Evolutionary conservation across 2,329 filamentous ascomycete species (phyloP).

Genomic region (Aspergillus amoenus): DNA sequence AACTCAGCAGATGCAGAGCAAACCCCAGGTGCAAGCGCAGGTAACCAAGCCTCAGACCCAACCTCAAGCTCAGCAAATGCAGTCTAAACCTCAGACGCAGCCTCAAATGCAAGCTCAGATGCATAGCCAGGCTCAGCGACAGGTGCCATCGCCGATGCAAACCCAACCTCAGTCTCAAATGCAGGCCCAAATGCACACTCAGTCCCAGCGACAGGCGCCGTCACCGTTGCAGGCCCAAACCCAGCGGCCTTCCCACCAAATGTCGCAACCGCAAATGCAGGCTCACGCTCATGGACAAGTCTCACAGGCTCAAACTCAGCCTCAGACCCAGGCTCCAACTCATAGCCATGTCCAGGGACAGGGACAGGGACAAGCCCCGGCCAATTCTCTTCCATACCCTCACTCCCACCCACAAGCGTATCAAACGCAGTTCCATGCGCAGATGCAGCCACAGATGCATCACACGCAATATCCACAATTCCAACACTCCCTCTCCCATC

Average conservation of each 20-base stretch:
- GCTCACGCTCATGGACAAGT: background rate
- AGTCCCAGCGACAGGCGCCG: background rate
- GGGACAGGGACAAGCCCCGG: background rate
- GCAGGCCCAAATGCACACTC: background rate
- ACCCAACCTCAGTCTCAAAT: background rate
- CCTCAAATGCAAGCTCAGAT: background rate
- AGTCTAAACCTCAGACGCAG: background rate
- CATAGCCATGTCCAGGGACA: background rate
- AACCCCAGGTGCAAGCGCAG: slow-evolving; percentile 23
- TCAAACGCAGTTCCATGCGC: slow-evolving; percentile 10
- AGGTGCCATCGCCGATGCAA: background rate
- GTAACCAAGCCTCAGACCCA: slow-evolving; percentile 7
- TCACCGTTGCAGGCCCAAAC: slow-evolving; percentile 1
- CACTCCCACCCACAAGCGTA: slow-evolving; percentile 11
- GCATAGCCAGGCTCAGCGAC: background rate
- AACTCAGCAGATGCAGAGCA: slow-evolving; percentile 21
- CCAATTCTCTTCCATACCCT: slow-evolving; percentile 4
- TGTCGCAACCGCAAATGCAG: slow-evolving; percentile 1
- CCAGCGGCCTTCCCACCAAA: slow-evolving; percentile 1
- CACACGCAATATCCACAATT: slow-evolving; percentile 11
- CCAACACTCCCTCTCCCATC: background rate
- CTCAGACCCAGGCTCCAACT: background rate
- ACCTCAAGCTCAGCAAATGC: background rate
- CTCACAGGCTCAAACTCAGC: background rate
- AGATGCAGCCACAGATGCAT: slow-evolving; percentile 18